Conservation (phyloP, 805 yeast species). For the Cyberlindnera mycetangii region DNA sequence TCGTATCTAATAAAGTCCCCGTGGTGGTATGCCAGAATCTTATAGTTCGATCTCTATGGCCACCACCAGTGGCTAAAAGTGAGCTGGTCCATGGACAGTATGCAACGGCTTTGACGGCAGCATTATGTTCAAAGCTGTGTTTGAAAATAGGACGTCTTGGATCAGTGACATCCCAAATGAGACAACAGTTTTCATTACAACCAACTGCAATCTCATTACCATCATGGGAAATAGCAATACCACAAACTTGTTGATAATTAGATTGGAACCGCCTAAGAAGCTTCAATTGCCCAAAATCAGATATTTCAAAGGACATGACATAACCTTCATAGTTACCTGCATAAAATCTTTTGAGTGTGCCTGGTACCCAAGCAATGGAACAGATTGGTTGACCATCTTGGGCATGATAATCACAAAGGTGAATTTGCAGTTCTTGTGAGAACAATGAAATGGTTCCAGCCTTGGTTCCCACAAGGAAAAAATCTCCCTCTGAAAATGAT, state of each 20-base stretch:
- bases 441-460: conserved; percentile 51
- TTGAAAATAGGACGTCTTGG: conserved; percentile 39
- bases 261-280: conserved; percentile 37
- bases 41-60: conserved; percentile 74
- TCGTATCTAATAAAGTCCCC: conserved; percentile 63
- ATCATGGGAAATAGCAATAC: conserved; percentile 57
- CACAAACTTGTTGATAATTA: conserved; percentile 61
- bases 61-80: conserved; percentile 88
- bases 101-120: conserved; percentile 88
- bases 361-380: conserved; percentile 59
- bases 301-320: conserved; percentile 39
- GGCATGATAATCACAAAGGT: conserved; percentile 23
- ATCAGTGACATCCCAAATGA: conserved; percentile 66
- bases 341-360: conserved; percentile 37
- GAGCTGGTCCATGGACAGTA: conserved; percentile 89
- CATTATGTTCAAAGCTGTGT: conserved; percentile 60
- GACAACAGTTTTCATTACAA: conserved; percentile 77
- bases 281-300: conserved; percentile 16
- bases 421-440: conserved; percentile 30
- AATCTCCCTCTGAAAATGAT: conserved; percentile 47
- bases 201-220: conserved; percentile 69
- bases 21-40: conserved; percentile 84
- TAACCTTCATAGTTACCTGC: conserved; percentile 69
- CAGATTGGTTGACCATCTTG: conserved; percentile 43
- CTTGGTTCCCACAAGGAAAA: conserved; percentile 54